These are phyloP conservation scores for Rhodamnia argentea DNA, from an alignment of 345 rosid species.

Conservation along the genomic window DNA sequence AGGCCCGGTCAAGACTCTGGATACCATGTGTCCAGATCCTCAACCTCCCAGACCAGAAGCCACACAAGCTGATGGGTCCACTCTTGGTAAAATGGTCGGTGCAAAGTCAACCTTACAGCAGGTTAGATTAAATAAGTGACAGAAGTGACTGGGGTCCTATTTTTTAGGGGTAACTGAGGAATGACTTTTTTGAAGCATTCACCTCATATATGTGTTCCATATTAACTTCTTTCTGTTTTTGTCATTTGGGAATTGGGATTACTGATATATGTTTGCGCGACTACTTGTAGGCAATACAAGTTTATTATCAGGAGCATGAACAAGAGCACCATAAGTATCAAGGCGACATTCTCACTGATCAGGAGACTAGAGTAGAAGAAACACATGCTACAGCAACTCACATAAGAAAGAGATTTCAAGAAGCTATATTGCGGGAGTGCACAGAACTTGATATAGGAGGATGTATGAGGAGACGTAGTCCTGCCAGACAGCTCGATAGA, in stretches of 20 bases:
- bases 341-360: not conserved
- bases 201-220: not conserved
- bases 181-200: no score
- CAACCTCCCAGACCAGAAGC: conserved; percentile 50
- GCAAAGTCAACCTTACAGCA: conserved; percentile 18
- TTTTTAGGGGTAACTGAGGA: no score
- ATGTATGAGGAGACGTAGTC: conserved; percentile 9
- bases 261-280: not conserved
- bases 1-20: conserved; percentile 19
- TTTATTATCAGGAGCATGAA: not conserved
- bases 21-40: conserved; percentile 27
- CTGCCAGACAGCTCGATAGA: conserved; percentile 1
- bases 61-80: conserved; percentile 76
- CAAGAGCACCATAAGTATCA: not conserved
- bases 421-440: conserved; percentile 15
- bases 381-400: conserved; percentile 16
- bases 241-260: not conserved
- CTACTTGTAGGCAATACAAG: not conserved
- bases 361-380: not conserved
- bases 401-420: conserved; percentile 43
- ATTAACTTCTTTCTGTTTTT: not conserved
- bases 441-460: conserved; percentile 23
- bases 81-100: conserved; percentile 71
- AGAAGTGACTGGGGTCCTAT: not conserved
- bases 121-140: not conserved